Base-by-base conservation (phyloP, 2,329 filamentous ascomycete species). In the Colletotrichum somersetense region DNA sequence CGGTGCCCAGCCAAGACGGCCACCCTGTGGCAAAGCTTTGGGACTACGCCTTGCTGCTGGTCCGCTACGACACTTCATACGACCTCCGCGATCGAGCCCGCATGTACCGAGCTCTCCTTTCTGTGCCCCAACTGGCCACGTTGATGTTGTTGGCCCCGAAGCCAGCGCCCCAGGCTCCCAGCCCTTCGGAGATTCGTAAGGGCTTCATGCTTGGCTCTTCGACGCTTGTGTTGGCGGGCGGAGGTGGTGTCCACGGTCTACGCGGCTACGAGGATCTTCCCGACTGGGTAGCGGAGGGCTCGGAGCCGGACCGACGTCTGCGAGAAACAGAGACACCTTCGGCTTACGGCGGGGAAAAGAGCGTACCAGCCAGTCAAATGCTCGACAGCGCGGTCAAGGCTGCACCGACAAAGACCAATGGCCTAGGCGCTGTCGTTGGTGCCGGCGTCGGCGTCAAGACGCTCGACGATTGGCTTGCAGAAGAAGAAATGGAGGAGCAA, bases 61-160 rank as follows among this genome's bases (percentile, higher is more conserved):
- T 93, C 42, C 91, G 96, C 73, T 99, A 98, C 81, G 96, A 98
- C 77, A 94, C 92, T 0, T 98, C 95, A 0, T 99, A 97, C 81
- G 95, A 98, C 78, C 89, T 99, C 3, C 94, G 96, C 74, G 96
- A 98, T 79, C 92, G 96, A 33, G 91, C 95, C 2, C 91, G 96
- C 42, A 89, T 98, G 73, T 98, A 97, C 84, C 94, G 93, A 74
- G 89, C 95, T 1, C 89, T 99, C 1, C 89, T 99, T 2, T 88
- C 90, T 5, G 91, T 93, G 5, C 94, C 95, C 0, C 94, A 98
- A 80, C 89, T 99, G 20, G 96, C 96, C 3, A 95, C 93, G 0
- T 86, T 99, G 18, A 92, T 98, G 80, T 90, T 99, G 0, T 88
- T 98, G 1, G 96, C 96, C 0, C 95, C 96, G 0, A 99, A 99